Percentiles rank a stretch among this genome's conserved stretches.
Conservation (phyloP, 2,329 filamentous ascomycete species). For the Metarhizium anisopliae region DNA sequence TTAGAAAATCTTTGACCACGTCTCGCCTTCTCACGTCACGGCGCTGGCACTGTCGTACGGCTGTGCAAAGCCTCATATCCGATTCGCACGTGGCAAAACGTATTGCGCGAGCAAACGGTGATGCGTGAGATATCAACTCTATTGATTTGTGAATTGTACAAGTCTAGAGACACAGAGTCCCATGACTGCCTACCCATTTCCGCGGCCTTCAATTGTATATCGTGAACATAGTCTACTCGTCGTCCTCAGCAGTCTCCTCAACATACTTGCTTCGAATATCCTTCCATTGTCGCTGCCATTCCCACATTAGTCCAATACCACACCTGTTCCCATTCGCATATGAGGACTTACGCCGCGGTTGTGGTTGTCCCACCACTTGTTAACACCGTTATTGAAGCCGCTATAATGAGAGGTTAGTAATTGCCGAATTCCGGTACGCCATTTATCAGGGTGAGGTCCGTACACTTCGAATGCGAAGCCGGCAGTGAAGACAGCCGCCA, state of each 20-base stretch:
- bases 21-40: not conserved
- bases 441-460: slow-evolving; percentile 25
- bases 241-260: slow-evolving; percentile 58
- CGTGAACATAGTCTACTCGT: slow-evolving; percentile 26
- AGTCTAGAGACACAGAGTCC: slow-evolving; percentile 17
- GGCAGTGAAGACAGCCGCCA: slow-evolving; percentile 74
- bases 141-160: slow-evolving; percentile 22
- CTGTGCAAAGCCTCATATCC: not conserved
- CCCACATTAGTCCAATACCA: slow-evolving; percentile 17
- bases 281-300: slow-evolving; percentile 90
- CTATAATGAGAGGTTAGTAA: slow-evolving; percentile 40
- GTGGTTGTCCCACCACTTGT: slow-evolving; percentile 80
- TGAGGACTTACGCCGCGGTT: slow-evolving; percentile 76
- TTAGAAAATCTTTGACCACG: not conserved
- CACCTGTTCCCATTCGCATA: not conserved
- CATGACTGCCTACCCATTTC: slow-evolving; percentile 11
- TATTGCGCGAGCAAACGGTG: not conserved
- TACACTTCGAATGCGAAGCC: slow-evolving; percentile 95
- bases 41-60: not conserved
- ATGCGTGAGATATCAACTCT: not conserved
- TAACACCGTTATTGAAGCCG: slow-evolving; percentile 71
- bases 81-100: slow-evolving; percentile 5
- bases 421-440: slow-evolving; percentile 7
- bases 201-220: not conserved
- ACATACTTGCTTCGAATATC: slow-evolving; percentile 92